Percentiles rank a stretch among this genome's conserved stretches.
phyloP scores from a whole-genome alignment of 2,329 filamentous ascomycete species.

The Mollisia scopiformis region DNA sequence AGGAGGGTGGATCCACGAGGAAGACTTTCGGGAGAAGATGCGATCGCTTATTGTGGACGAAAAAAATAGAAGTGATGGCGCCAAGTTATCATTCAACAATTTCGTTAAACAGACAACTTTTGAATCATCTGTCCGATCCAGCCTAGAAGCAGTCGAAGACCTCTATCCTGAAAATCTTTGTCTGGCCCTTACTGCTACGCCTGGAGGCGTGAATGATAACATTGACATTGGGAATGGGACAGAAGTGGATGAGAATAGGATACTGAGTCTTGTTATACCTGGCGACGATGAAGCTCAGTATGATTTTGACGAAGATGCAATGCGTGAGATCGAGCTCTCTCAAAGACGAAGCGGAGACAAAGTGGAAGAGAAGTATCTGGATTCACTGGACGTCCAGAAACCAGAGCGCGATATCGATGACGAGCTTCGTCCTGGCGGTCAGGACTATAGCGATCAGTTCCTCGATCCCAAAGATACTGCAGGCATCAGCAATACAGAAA shows the following conservation, averaged over 20 bases:
- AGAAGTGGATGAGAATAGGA: constrained; percentile 67
- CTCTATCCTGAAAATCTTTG: constrained; percentile 72
- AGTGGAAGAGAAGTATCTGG: constrained; percentile 20
- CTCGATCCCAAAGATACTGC: constrained; percentile 8
- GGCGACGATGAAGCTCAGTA: constrained; percentile 44
- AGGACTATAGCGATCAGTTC: constrained; percentile 11
- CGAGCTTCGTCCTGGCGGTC: constrained; percentile 8
- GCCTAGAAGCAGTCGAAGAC: constrained; percentile 83
- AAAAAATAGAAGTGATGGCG: constrained; percentile 47
- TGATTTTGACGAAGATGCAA: constrained; percentile 57
- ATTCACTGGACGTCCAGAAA: constrained; percentile 7
- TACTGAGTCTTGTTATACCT: constrained; percentile 44
- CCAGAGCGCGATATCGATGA: constrained; percentile 17
- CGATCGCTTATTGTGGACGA: constrained; percentile 67
- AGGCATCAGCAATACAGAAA: neutral
- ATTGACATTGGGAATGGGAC: constrained; percentile 18
- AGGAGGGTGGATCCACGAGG: constrained; percentile 93
- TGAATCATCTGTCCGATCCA: constrained; percentile 70
- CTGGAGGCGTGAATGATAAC: constrained; percentile 13
- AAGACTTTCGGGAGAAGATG: constrained; percentile 74
- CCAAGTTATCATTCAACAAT: constrained; percentile 60
- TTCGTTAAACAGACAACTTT: constrained; percentile 61
- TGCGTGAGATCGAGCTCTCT: constrained; percentile 37
- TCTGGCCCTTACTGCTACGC: constrained; percentile 45
- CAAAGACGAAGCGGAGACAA: constrained; percentile 28